These are phyloP conservation scores for Pestalotiopsis sp. DNA, from an alignment of 2,329 filamentous ascomycete genomes.

Conservation along the genomic window DNA sequence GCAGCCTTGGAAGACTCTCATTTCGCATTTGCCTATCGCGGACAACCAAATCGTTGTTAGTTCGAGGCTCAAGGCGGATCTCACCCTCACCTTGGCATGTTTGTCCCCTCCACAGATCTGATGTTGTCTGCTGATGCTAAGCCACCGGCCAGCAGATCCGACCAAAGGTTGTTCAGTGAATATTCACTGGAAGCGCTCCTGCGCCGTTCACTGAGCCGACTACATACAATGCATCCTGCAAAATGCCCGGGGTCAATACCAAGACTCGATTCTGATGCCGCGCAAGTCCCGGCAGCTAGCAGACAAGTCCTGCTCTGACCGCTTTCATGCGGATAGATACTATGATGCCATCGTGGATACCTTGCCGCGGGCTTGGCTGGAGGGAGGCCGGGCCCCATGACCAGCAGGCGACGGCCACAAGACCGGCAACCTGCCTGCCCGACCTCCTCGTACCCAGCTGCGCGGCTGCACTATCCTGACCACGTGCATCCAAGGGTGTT, in stretches of 20 bases:
- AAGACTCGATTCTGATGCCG: neutral
- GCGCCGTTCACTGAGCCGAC: neutral
- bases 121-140: neutral
- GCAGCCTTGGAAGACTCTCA: no score
- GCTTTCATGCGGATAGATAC: constrained; percentile 12
- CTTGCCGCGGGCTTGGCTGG: constrained; percentile 2
- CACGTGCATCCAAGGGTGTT: neutral
- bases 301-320: constrained; percentile 7
- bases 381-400: neutral
- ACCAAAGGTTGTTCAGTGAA: neutral
- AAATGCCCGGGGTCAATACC: neutral
- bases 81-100: neutral
- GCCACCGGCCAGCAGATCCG: neutral
- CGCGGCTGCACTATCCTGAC: neutral
- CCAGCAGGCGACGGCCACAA: neutral
- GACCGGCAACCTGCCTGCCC: neutral
- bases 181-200: neutral
- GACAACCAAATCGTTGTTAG: neutral
- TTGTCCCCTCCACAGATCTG: neutral
- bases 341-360: constrained; percentile 15
- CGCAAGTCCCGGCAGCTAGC: neutral
- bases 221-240: neutral
- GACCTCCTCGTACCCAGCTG: neutral
- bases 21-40: no score
- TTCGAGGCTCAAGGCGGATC: neutral